Evolutionary conservation across 106 monocot genomes (phyloP), one percentile per base, ranked within the genome.

Genomic region (Amphibolis antarctica): DNA sequence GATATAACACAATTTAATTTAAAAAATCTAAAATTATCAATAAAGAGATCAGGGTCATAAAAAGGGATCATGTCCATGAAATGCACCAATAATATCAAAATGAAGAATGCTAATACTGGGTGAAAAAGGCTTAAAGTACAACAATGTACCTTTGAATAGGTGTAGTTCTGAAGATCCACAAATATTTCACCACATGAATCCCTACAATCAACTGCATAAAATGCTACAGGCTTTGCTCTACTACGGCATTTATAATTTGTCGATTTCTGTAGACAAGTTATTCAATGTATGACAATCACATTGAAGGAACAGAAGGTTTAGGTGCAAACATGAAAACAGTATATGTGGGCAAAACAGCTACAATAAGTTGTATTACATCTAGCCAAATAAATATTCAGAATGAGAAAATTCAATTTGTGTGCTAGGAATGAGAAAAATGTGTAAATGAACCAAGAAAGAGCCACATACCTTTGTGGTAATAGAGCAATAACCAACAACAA

Each of bases 141-240:
- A 53, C 62, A 28, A 73, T 51, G n/a, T 29, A 93, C 93, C 93
- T 89, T 78, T 26, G 66, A 29, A 61, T 83, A 89, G 23, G 77
- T 77, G 65, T 86, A 81, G 27, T 73, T 81, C 59, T 89, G 86
- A 66, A 93, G 67, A 75, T 93, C 93, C 48, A 78, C 78, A 83
- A 93, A 93, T 60, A 93, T 93, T 79, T 93, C 93, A 70, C 93
- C 89, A 62, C 78, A 85, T 23, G 83, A 86, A 52, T 70, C 89
- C 50, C 85, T 83, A 28, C 93, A 93, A 56, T 89, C 86, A 65
- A 89, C 81, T 14, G 93, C 44, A 66, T 86, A 93, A 71, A 88
- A 88, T 60, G 83, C 78, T 64, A 85, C 64, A 17, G 80, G 77
- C 65, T 77, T 93, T 60, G 67, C 55, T 66, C 85, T 76, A 69